A percentile compares a stretch with the other conserved stretches of the same genome.
phyloP scores from a whole-genome alignment of 73 alveolate genomes.

The Paramecium sexaurelia region DNA sequence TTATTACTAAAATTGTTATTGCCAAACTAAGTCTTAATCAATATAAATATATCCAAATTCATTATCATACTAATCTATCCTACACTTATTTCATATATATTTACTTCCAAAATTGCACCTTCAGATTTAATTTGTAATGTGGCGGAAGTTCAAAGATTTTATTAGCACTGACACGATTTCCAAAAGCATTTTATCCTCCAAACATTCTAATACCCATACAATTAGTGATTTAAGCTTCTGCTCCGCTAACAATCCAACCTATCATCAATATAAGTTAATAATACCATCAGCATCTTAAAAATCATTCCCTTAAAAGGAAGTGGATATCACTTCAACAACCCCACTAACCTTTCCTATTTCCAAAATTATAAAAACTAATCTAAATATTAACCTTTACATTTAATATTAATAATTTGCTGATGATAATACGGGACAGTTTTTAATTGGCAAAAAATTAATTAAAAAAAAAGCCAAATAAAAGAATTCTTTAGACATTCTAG shows the following conservation, averaged over 20 bases:
- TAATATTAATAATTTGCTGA: no score
- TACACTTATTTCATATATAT: neutral
- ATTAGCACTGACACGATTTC: no score
- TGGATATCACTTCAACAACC: neutral
- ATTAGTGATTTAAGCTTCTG: neutral
- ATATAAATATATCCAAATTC: neutral
- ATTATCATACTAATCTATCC: neutral
- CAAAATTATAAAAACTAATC: no score
- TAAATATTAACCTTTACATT: no score
- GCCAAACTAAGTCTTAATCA: neutral
- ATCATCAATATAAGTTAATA: neutral
- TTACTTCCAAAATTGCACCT: constrained; percentile 19
- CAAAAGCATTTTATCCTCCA: constrained; percentile 1
- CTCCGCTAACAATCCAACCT: neutral
- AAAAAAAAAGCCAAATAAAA: no score
- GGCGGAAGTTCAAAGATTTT: neutral
- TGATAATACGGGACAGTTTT: no score
- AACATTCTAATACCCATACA: neutral
- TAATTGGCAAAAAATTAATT: no score
- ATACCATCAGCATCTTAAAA: constrained; percentile 18
- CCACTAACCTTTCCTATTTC: neutral
- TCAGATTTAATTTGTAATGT: neutral
- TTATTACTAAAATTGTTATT: neutral
- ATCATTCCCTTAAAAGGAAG: neutral
- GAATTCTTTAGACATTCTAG: no score